phyloP scores from a whole-genome alignment of 805 yeast species.

The Brettanomyces anomalus region DNA sequence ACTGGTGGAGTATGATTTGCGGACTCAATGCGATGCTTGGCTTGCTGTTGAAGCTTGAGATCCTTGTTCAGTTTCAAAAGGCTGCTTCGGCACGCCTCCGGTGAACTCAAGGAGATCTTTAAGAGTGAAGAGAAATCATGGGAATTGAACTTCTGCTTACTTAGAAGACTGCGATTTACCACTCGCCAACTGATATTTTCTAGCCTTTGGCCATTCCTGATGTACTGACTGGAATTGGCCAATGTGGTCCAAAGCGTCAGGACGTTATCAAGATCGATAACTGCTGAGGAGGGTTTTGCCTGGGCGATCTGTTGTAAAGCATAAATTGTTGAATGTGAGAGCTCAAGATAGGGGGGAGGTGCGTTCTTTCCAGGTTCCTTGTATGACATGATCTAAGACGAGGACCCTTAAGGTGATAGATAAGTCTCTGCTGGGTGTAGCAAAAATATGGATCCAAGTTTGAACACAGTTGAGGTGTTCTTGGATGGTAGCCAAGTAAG shows the following conservation, averaged over 20 bases:
- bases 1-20: no score
- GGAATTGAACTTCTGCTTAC: constrained; percentile 14
- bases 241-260: constrained; percentile 34
- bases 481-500: background rate
- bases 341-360: constrained; percentile 23
- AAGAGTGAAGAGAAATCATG: constrained; percentile 23
- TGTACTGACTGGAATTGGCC: constrained; percentile 23
- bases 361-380: constrained; percentile 18
- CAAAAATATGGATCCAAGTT: background rate
- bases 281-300: constrained; percentile 2
- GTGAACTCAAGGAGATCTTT: constrained; percentile 15
- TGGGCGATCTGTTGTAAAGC: constrained; percentile 11
- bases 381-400: constrained; percentile 6
- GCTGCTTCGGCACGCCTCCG: constrained; percentile 1
- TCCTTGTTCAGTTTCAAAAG: background rate
- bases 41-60: no score
- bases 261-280: constrained; percentile 30
- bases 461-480: background rate
- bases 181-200: constrained; percentile 30
- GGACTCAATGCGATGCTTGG: no score
- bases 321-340: constrained; percentile 20
- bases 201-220: constrained; percentile 25
- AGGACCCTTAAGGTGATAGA: no score
- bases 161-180: constrained; percentile 22
- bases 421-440: background rate